These are phyloP conservation scores for Zopfochytrium polystomum DNA, from an alignment of 371 early-diverging fungal genomes.

Conservation along the genomic window DNA sequence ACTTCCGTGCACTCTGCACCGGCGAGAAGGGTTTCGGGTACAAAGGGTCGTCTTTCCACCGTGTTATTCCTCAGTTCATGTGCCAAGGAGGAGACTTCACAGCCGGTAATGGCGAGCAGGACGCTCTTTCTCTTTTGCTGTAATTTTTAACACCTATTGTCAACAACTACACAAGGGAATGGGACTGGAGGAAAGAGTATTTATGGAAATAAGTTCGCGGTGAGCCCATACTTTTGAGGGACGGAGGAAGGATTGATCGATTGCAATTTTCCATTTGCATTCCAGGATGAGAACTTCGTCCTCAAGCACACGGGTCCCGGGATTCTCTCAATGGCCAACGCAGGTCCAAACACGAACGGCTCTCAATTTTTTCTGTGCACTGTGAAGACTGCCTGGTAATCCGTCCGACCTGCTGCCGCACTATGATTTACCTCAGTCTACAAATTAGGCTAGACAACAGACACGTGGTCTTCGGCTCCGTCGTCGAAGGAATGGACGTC, in stretches of 20 bases:
- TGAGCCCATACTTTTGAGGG: no score
- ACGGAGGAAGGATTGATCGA: no score
- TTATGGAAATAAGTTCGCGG: no score
- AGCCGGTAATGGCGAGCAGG: slow-evolving; percentile 72
- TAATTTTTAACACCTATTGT: no score
- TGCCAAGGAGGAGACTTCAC: slow-evolving; percentile 57
- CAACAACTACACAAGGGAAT: no score
- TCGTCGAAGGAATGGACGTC: slow-evolving; percentile 63
- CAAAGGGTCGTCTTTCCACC: slow-evolving; percentile 56
- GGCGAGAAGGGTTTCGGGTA: slow-evolving; percentile 63
- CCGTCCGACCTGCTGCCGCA: no score
- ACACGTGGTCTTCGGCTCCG: slow-evolving; percentile 97
- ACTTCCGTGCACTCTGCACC: slow-evolving; percentile 55
- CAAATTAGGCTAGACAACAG: slow-evolving; percentile 99
- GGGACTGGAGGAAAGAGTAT: no score
- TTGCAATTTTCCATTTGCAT: no score
- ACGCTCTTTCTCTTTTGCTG: no score
- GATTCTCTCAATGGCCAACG: slow-evolving; percentile 57
- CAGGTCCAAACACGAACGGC: slow-evolving; percentile 79
- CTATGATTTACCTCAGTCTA: no score
- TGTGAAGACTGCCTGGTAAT: no score
- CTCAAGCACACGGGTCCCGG: slow-evolving; percentile 51
- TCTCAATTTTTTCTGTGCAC: slow-evolving; percentile 98
- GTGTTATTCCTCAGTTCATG: slow-evolving; percentile 49
- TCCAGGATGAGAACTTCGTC: slow-evolving; percentile 72